These are phyloP conservation scores for Goffeauzyma gilvescens DNA, from an alignment of 768 basidiomycete species.

Conservation along the genomic window DNA sequence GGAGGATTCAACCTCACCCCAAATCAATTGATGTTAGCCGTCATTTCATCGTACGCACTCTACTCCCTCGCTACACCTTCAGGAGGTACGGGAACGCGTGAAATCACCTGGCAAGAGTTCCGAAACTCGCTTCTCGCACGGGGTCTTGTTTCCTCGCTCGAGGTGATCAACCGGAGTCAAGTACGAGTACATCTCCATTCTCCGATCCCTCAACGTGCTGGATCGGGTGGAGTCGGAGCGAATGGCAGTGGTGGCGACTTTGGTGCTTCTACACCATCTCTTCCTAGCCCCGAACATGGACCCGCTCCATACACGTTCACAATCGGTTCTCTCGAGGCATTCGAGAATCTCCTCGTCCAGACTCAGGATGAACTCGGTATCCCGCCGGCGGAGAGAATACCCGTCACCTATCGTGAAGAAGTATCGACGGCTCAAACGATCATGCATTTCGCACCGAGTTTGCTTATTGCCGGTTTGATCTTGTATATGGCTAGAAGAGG, in stretches of 20 bases:
- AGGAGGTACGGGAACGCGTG: slow-evolving; percentile 37
- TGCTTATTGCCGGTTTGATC: slow-evolving; percentile 74
- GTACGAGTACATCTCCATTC: slow-evolving; percentile 86
- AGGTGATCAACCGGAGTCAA: slow-evolving; percentile 71
- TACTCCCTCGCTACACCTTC: slow-evolving; percentile 23
- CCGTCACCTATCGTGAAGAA: slow-evolving; percentile 91
- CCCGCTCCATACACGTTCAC: slow-evolving; percentile 58
- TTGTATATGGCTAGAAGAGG: slow-evolving; percentile 61
- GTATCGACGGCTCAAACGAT: slow-evolving; percentile 62
- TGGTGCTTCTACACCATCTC: slow-evolving; percentile 10
- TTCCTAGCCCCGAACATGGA: slow-evolving; percentile 27
- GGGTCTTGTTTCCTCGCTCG: slow-evolving; percentile 80
- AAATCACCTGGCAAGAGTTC: slow-evolving; percentile 99
- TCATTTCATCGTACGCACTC: slow-evolving; percentile 21
- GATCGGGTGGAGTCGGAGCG: too few species aligned
- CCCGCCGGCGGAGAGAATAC: slow-evolving; percentile 77
- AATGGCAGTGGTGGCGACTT: slow-evolving; percentile 1
- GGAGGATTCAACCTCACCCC: slow-evolving; percentile 22
- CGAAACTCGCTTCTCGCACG: slow-evolving; percentile 90
- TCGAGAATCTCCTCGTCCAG: slow-evolving; percentile 84
- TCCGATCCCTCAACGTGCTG: slow-evolving; percentile 37
- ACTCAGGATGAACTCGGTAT: slow-evolving; percentile 84
- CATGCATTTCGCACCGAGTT: slow-evolving; percentile 83
- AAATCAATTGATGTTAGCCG: slow-evolving; percentile 25
- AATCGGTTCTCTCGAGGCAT: slow-evolving; percentile 90